Conservation (phyloP, 2,329 filamentous ascomycete species). For the Proliferodiscus dingleyae region DNA sequence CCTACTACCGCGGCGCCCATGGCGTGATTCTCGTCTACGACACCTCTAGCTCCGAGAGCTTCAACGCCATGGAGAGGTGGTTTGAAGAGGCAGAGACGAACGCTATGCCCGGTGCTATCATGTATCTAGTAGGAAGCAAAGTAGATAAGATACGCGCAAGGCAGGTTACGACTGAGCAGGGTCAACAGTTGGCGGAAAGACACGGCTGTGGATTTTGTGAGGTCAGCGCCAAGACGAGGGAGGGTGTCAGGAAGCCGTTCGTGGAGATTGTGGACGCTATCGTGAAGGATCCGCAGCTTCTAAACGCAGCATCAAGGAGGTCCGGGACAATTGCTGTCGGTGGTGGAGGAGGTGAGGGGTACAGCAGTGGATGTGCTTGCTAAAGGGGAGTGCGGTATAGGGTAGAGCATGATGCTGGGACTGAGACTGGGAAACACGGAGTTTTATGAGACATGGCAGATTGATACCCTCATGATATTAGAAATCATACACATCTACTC, state of each 20-base stretch:
- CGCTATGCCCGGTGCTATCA: conserved; percentile 43
- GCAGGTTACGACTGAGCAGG: conserved; percentile 46
- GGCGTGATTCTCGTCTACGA: conserved; percentile 97
- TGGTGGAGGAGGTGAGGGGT: conserved; percentile 15
- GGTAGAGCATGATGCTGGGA: conserved; percentile 2
- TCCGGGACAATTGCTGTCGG: conserved; percentile 24
- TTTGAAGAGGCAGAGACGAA: conserved; percentile 49
- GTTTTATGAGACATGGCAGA: conserved; percentile 13
- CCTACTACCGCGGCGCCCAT: conserved; percentile 92
- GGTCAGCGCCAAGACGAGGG: conserved; percentile 48
- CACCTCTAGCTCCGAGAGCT: conserved; percentile 59
- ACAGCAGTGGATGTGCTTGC: conserved; percentile 24
- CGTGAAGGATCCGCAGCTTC: conserved; percentile 40
- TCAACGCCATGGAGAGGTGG: conserved; percentile 49
- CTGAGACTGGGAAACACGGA: conserved; percentile 4
- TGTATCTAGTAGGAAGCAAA: conserved; percentile 50
- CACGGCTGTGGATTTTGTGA: conserved; percentile 48
- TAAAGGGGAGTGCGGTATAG: not conserved
- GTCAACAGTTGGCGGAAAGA: conserved; percentile 40
- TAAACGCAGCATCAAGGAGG: conserved; percentile 26
- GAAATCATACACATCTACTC: conserved; percentile 38
- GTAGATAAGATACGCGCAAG: conserved; percentile 39
- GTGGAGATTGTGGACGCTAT: conserved; percentile 47
- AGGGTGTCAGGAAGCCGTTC: conserved; percentile 48
- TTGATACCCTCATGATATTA: conserved; percentile 32